Base-by-base conservation (phyloP, 2,329 filamentous ascomycete genomes). In the Fusarium mexicanum region DNA sequence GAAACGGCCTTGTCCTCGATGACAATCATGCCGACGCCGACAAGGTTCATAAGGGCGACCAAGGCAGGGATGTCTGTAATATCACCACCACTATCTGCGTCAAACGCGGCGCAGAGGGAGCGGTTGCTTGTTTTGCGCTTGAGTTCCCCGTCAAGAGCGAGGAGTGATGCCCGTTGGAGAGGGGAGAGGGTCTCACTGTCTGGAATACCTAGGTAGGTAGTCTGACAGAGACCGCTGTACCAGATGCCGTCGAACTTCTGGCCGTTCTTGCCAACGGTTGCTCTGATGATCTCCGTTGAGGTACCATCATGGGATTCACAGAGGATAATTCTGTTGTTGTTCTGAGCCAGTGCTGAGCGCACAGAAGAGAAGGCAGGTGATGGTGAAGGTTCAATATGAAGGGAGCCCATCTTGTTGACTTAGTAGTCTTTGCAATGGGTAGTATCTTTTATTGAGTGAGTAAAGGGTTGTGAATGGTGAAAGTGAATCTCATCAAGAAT, bases 181-280 rank as follows among this genome's bases (percentile, higher is more conserved):
- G 65, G 65, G 9, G 65, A 68, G 26, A 68, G 46, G 1, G 63
- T 58, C 61, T 68, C 65, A 17, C 53, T 68, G 38, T 68, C 65
- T 24, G 65, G 65, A 18, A 68, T 58, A 10, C 65, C 65, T 8
- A 68, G 46, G 13, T 65, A 65, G 35, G 65, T 68, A 16, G 65
- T 68, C 65, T 68, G 65, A 35, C 61, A 65, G 63, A 68, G 65
- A 14, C 65, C 65, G n/a, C 65, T 68, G 61, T 65, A 65, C 65
- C 65, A 68, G 61, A 68, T 65, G 35, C 65, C 65, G 22, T 68
- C 61, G 17, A 68, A 68, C 24, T 24, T 50, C 47, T 68, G 61
- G 61, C 65, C 65, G 17, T 68, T 53, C 18, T 54, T 60, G 13
- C 46, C 65, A 37, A 68, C 40, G 13, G 65, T 53, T 22, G 40